phyloP scores from a whole-genome alignment of 345 rosid species.

The Sisymbrium irio region DNA sequence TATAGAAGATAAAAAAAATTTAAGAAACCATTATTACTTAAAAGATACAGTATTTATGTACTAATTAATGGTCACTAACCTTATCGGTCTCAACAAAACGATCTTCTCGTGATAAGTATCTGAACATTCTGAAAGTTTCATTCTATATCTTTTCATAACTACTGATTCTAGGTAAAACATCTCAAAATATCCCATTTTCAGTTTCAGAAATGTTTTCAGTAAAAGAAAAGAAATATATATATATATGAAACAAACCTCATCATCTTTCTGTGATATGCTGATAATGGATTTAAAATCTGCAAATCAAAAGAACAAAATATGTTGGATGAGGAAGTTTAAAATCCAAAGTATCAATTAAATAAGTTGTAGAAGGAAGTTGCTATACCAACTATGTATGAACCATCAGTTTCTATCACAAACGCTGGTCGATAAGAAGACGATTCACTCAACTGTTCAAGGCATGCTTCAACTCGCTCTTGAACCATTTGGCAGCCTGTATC shows the following conservation, averaged over 20 bases:
- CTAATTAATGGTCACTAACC: conserved; percentile 35
- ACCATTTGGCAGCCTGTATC: conserved; percentile 73
- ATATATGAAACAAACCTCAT: conserved; percentile 53
- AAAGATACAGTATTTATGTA: not conserved
- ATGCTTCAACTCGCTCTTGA: conserved; percentile 63
- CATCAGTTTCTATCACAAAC: conserved; percentile 42
- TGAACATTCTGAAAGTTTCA: conserved; percentile 73
- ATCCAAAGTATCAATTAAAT: not conserved
- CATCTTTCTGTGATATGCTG: conserved; percentile 65
- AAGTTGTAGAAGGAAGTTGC: conserved; percentile 1
- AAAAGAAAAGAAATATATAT: not conserved
- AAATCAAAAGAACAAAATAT: conserved; percentile 8
- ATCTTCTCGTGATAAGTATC: conserved; percentile 51
- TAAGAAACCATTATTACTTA: not conserved
- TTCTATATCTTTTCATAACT: conserved; percentile 61
- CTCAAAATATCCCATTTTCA: conserved; percentile 1
- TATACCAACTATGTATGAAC: conserved; percentile 57
- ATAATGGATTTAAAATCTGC: conserved; percentile 71
- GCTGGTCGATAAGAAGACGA: conserved; percentile 37
- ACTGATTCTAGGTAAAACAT: conserved; percentile 62
- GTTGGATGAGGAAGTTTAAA: not conserved
- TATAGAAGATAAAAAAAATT: conserved; percentile 1
- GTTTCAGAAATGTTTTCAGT: not conserved
- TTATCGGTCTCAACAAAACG: conserved; percentile 70
- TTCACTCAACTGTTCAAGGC: conserved; percentile 54